These are phyloP conservation scores for Talaromyces thailandensis DNA, from an alignment of 495 filamentous ascomycete species.

Conservation along the genomic window DNA sequence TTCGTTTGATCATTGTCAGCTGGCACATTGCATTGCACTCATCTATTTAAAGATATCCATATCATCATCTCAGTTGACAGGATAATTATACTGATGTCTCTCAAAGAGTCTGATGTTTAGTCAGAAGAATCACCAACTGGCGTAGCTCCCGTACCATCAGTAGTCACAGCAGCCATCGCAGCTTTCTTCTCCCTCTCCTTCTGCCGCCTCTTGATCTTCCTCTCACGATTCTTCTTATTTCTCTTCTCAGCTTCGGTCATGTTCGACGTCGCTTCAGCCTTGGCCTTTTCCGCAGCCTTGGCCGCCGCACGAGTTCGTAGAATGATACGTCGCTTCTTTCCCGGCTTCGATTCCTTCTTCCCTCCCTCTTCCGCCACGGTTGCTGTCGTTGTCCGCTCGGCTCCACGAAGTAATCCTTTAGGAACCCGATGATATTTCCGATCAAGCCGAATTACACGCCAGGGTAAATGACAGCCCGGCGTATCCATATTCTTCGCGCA, in stretches of 20 bases:
- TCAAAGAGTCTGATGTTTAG: background rate
- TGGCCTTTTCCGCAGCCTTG: background rate
- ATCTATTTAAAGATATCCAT: background rate
- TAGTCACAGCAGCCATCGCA: slow-evolving; percentile 12
- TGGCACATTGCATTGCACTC: background rate
- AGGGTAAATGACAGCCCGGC: slow-evolving; percentile 36
- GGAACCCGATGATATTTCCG: background rate
- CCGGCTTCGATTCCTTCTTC: slow-evolving; percentile 33
- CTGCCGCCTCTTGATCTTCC: slow-evolving; percentile 36
- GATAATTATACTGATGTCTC: background rate
- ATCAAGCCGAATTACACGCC: slow-evolving; percentile 21
- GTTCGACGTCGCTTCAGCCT: slow-evolving; percentile 20
- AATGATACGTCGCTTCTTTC: slow-evolving; percentile 37
- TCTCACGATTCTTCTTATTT: slow-evolving; percentile 36
- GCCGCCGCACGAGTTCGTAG: slow-evolving; percentile 25
- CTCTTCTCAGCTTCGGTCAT: slow-evolving; percentile 37
- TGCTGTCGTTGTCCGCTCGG: background rate
- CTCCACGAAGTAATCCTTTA: background rate
- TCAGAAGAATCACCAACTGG: background rate
- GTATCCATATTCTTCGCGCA: slow-evolving; percentile 24
- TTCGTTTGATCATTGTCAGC: background rate
- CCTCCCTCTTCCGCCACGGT: slow-evolving; percentile 9
- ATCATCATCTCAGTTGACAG: background rate
- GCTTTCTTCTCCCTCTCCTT: slow-evolving; percentile 36
- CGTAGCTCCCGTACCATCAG: background rate